These are phyloP conservation scores for Sisymbrium altissimum DNA, from an alignment of 345 rosid species.

Conservation along the genomic window DNA sequence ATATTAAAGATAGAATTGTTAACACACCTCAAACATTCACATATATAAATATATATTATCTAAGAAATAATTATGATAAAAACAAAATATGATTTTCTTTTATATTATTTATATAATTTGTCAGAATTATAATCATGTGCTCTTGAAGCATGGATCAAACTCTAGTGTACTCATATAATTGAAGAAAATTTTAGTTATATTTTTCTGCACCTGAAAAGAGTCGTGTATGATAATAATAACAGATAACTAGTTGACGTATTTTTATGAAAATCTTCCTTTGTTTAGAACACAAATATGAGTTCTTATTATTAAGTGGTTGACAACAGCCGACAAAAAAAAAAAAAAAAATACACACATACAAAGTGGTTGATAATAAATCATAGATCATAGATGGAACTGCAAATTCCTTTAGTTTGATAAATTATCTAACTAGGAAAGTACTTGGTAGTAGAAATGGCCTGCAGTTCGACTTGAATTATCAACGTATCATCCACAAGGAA, in stretches of 20 bases:
- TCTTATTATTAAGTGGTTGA: not conserved
- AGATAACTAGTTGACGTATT: not conserved
- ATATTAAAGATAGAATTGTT: too few species aligned
- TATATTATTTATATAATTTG: too few species aligned
- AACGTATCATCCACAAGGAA: not conserved
- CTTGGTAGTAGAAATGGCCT: not conserved
- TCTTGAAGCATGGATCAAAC: too few species aligned
- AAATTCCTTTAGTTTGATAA: not conserved
- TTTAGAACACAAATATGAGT: not conserved
- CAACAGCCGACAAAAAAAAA: not conserved
- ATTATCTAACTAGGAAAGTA: not conserved
- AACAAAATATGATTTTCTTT: too few species aligned
- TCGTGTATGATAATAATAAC: too few species aligned
- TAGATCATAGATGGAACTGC: not conserved
- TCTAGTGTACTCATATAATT: too few species aligned
- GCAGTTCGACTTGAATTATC: not conserved
- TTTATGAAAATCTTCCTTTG: not conserved
- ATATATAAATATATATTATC: too few species aligned
- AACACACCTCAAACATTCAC: too few species aligned
- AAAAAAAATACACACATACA: not conserved
- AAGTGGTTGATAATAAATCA: not conserved
- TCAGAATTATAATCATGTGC: too few species aligned
- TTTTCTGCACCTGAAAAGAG: too few species aligned
- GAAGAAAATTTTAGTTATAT: too few species aligned
- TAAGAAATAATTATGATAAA: too few species aligned